Evolutionary conservation across 2,329 filamentous ascomycete species (phyloP), one percentile per base, ranked within the genome.

Genomic region (Trichocomaceae sp.): DNA sequence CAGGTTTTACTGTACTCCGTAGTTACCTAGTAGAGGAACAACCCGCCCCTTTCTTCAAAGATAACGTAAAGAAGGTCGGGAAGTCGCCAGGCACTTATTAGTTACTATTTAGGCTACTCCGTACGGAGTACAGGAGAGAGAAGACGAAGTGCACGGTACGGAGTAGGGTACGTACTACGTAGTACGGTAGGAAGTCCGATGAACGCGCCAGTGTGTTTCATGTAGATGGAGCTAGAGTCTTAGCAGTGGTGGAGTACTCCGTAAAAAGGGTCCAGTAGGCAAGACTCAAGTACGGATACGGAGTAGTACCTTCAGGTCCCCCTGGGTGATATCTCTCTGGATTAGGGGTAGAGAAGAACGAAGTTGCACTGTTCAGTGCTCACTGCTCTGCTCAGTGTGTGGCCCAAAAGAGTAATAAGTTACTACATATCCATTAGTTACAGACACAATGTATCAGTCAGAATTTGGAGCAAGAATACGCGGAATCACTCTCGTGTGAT

Each of bases 141-240:
- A 29, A 29, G 26, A 29, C 26, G 26, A 29, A 10, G 26, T 29
- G 26, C 5, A 44, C 17, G 20, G 39, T 17, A 2, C 7, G 15
- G 9, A 7, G 7, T 44, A n/a, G n/a, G n/a, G n/a, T n/a, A n/a
- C n/a, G n/a, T n/a, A n/a, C n/a, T n/a, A n/a, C n/a, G n/a, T n/a
- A n/a, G 23, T 4, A 42, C n/a, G 20, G 39, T 17, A 2, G 20
- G 15, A n/a, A 7, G 7, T 44, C 41, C 44, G 17, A 13, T 33
- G 17, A 22, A 31, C 39, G 20, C 42, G 41, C 35, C 44, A 31
- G 51, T 44, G 44, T 31, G 51, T 53, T 53, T 53, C 51, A 53
- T 22, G 35, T 53, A 33, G 45, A 33, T 33, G 22, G 2, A 33
- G 29, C 22, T 8, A 19, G 44, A 5, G 13, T 29, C 45, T 47